Base-by-base conservation (phyloP, 2,329 filamentous ascomycete species). In the Colletotrichum sp. region DNA sequence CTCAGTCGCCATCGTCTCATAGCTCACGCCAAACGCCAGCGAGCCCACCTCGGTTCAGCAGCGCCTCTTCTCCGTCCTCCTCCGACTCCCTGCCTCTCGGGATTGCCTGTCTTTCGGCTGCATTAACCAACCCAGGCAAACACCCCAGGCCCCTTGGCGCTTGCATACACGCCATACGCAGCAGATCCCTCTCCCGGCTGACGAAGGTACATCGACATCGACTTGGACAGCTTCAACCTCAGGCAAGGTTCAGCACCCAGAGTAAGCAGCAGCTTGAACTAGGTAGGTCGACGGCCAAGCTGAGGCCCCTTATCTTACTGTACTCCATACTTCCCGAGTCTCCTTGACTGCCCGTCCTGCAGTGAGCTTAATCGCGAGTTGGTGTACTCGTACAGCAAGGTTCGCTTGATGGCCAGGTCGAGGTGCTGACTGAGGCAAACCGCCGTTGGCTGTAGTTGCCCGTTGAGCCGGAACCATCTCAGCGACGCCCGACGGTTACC, bases 401-500 rank as follows among this genome's bases (percentile, higher is more conserved):
- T 57, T 49, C 39, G 60, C 26, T 57, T n/a, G 55, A 44, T 63
- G 69, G 55, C 34, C 18, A 30, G 57, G 68, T 70, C 68, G 62
- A 57, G 52, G 36, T 39, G 72, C 69, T 68, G 72, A 75, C 72
- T 63, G 63, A 67, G 60, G 44, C 66, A 52, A 65, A 62, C 24
- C 44, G 49, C 39, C 49, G 68, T 52, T 67, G 12, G 67, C 24
- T 66, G 62, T 52, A 28, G 62, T 69, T 21, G 28, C 68, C 73
- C 69, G 69, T 68, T 68, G 44, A 68, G 44, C 64, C 70, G 70
- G 73, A 67, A 73, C 70, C 55, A 73, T 70, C n/a, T 18, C 15
- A 70, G 57, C 59, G 55, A 72, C 55, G 18, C 34, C 18, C 15
- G 66, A 55, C 44, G 30, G 28, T 68, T 44, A 21, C 62, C 24